Evolutionary conservation across 1,139 yeast genomes (phyloP), one percentile per base, ranked within the genome.

Genomic region (Yamadazyma atmosphaerica): DNA sequence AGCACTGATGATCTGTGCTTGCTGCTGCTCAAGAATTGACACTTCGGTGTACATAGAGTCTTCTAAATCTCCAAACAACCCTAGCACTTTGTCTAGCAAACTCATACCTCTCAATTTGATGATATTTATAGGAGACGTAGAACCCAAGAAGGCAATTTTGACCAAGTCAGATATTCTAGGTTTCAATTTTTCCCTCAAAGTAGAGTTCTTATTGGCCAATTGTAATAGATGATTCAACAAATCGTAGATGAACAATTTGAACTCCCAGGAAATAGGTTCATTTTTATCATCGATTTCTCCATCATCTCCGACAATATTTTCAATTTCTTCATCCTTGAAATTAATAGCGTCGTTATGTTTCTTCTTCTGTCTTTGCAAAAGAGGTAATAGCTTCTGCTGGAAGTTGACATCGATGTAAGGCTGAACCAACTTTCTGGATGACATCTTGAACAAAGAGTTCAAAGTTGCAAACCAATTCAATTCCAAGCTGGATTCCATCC

Each of bases 1-100:
- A 0, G 98, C 95, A 45, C 96, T 83, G 10, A 88, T 84, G 13
- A 92, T 86, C 52, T 89, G 97, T 0, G 98, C 98, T 54, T 92
- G 97, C 52, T 86, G 95, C 59, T 89, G 97, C 50, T 87, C 96
- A 41, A 92, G 67, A 10, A 89, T 71, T 0, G 94, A 79, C 9
- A 77, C 77, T 2, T 82, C 81, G 0, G 86, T 83, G 50, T 83
- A 84, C 33, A 84, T 75, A 0, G 94, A 89, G 56, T 88, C 96
- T 10, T 72, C 77, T 41, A 82, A 63, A 41, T 79, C 77, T 11
- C 88, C 87, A 56, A 71, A 72, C 9, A 70, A 49, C 9, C 60
- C 63, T 32, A 72, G 53, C 0, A 65, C 63, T 30, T 59, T 59
- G 43, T 70, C 71, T 27, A 92, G 67, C 17, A 90, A 65, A 24